A percentile compares a stretch with the other conserved stretches of the same genome.
These are phyloP conservation scores for Erodium trifolium DNA, from an alignment of 441 rosid genomes.

Conservation along the genomic window DNA sequence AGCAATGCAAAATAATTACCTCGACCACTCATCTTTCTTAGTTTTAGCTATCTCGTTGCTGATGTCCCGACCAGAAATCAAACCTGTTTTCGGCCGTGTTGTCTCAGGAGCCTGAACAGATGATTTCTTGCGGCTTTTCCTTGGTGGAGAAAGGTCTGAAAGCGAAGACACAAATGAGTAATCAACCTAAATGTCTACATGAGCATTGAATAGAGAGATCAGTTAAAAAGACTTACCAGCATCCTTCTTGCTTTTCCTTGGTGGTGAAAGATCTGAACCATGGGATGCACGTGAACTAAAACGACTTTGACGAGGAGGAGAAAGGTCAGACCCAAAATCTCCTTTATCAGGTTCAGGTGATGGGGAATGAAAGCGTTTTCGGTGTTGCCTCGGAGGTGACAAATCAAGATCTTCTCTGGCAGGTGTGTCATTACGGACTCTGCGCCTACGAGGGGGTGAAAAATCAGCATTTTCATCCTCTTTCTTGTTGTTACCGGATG, in stretches of 20 bases:
- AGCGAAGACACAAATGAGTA: slow-evolving; percentile 22
- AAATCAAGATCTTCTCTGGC: slow-evolving; percentile 24
- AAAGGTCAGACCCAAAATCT: slow-evolving; percentile 13
- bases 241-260: slow-evolving; percentile 29
- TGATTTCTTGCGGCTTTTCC: slow-evolving; percentile 36
- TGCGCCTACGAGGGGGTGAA: not conserved
- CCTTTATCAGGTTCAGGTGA: slow-evolving; percentile 25
- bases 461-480: not conserved
- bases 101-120: slow-evolving; percentile 25
- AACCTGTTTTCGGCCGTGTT: slow-evolving; percentile 46
- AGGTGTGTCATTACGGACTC: slow-evolving; percentile 11
- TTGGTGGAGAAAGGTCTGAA: slow-evolving; percentile 48
- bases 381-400: slow-evolving; percentile 28
- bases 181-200: not conserved
- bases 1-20: slow-evolving; percentile 28
- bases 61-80: slow-evolving; percentile 58
- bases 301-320: slow-evolving; percentile 12
- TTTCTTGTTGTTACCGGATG: slow-evolving; percentile 6
- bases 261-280: slow-evolving; percentile 44
- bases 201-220: not conserved
- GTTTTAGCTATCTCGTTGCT: slow-evolving; percentile 47
- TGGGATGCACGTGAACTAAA: slow-evolving; percentile 16
- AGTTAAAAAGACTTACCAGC: not conserved
- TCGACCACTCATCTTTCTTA: slow-evolving; percentile 47
- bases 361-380: slow-evolving; percentile 22